phyloP scores from a whole-genome alignment of 1,284 basidiomycete species.

The Boletus sp. region DNA sequence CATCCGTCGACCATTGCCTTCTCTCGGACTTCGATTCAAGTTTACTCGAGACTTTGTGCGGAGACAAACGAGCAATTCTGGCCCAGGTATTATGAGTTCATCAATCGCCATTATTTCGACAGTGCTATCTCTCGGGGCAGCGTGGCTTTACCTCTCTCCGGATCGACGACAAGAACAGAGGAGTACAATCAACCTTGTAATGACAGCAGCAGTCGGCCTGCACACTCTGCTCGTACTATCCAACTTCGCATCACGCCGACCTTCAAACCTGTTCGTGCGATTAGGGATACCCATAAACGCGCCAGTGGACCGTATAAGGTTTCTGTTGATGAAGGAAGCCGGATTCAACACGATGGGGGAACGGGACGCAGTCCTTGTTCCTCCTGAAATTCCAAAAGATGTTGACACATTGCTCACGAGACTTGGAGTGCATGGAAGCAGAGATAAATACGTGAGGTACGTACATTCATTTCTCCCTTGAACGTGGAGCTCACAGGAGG shows the following conservation, averaged over 20 bases:
- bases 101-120: slow-evolving; percentile 14
- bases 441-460: slow-evolving; percentile 60
- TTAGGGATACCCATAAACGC: slow-evolving; percentile 55
- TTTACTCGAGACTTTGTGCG: background rate
- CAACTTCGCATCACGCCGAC: slow-evolving; percentile 46
- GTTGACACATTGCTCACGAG: slow-evolving; percentile 55
- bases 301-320: slow-evolving; percentile 51
- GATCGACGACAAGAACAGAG: slow-evolving; percentile 2
- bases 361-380: slow-evolving; percentile 11
- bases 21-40: background rate
- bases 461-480: slow-evolving; percentile 12
- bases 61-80: background rate
- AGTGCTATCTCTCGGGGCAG: slow-evolving; percentile 14
- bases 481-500: slow-evolving; percentile 2
- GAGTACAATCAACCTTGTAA: background rate
- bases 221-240: slow-evolving; percentile 58
- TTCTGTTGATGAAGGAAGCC: slow-evolving; percentile 39
- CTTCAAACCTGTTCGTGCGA: slow-evolving; percentile 60
- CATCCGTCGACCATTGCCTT: background rate
- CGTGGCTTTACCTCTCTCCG: slow-evolving; percentile 23
- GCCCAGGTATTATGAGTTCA: slow-evolving; percentile 5
- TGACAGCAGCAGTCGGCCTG: slow-evolving; percentile 40
- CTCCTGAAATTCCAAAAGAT: slow-evolving; percentile 40
- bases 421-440: slow-evolving; percentile 56
- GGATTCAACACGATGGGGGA: slow-evolving; percentile 6